Conservation (phyloP, 805 yeast genomes). For the Naumovozyma dairenensis region DNA sequence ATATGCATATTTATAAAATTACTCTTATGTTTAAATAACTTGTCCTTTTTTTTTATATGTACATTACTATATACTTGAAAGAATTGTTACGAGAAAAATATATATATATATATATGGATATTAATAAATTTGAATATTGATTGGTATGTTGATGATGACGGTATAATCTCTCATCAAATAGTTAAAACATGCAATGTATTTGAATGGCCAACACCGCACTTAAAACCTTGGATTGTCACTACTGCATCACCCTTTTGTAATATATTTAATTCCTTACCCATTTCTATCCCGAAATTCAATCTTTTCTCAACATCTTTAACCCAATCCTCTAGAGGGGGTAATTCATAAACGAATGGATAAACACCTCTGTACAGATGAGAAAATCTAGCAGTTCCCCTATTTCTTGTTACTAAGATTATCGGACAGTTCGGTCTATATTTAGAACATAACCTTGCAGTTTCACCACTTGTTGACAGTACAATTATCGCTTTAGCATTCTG, state of each 20-base stretch:
- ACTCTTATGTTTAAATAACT: too few relatives aligned
- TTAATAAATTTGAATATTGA: too few relatives aligned
- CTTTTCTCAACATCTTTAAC: conserved; percentile 92
- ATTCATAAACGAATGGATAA: conserved; percentile 83
- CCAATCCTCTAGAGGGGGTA: conserved; percentile 64
- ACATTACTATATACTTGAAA: too few relatives aligned
- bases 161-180: too few relatives aligned
- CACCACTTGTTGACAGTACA: conserved; percentile 90
- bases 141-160: too few relatives aligned
- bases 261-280: conserved; percentile 80
- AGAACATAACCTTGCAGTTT: conserved; percentile 89
- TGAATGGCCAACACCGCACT: conserved; percentile 97
- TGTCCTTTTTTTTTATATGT: too few relatives aligned
- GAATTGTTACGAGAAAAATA: too few relatives aligned
- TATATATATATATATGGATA: too few relatives aligned
- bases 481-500: conserved; percentile 94
- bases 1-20: too few relatives aligned
- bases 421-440: conserved; percentile 98
- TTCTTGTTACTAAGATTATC: conserved; percentile 95
- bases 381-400: conserved; percentile 84
- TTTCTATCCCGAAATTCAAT: conserved; percentile 83
- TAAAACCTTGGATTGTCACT: conserved; percentile 97
- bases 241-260: conserved; percentile 79
- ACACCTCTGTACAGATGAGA: conserved; percentile 97
- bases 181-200: conserved; percentile 54